Evolutionary conservation across 1,284 basidiomycete species (phyloP).

Genomic region (Tremellales sp.): DNA sequence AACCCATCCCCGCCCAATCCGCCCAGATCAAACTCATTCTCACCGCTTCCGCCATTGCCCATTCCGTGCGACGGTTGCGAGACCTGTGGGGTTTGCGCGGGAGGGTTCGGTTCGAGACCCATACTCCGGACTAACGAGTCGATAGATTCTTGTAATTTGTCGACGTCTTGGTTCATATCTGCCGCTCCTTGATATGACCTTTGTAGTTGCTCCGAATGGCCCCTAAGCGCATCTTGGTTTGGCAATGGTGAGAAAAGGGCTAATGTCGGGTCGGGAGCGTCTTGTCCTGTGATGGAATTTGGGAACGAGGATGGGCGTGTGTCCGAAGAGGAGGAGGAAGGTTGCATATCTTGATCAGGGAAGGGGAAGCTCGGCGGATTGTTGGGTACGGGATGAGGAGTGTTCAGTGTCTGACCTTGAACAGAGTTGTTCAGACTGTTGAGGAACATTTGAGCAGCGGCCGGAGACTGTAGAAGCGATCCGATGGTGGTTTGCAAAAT

Average conservation of each 20-base stretch:
- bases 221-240: slow-evolving; percentile 21
- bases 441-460: slow-evolving; percentile 66
- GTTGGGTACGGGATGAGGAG: slow-evolving; percentile 8
- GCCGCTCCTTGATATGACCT: slow-evolving; percentile 60
- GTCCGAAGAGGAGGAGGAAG: slow-evolving; percentile 1
- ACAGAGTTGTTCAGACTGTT: slow-evolving; percentile 50
- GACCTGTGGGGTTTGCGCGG: not conserved
- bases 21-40: slow-evolving; percentile 1
- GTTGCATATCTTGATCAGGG: not conserved
- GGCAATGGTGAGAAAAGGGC: slow-evolving; percentile 41
- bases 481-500: slow-evolving; percentile 61
- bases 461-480: slow-evolving; percentile 59
- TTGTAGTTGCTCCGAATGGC: slow-evolving; percentile 49
- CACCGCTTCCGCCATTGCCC: slow-evolving; percentile 13
- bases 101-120: slow-evolving; percentile 53
- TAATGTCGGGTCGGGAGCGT: slow-evolving; percentile 30
- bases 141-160: slow-evolving; percentile 65
- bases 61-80: not conserved
- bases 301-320: not conserved
- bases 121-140: slow-evolving; percentile 67
- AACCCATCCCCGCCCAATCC: slow-evolving; percentile 8
- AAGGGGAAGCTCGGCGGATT: slow-evolving; percentile 1
- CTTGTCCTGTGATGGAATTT: slow-evolving; percentile 1
- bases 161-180: slow-evolving; percentile 68
- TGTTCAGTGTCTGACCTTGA: slow-evolving; percentile 36